A percentile compares a stretch with the other conserved stretches of the same genome.
These are phyloP conservation scores for Colletotrichum tanaceti DNA, from an alignment of 2,329 filamentous ascomycete genomes.

Conservation along the genomic window DNA sequence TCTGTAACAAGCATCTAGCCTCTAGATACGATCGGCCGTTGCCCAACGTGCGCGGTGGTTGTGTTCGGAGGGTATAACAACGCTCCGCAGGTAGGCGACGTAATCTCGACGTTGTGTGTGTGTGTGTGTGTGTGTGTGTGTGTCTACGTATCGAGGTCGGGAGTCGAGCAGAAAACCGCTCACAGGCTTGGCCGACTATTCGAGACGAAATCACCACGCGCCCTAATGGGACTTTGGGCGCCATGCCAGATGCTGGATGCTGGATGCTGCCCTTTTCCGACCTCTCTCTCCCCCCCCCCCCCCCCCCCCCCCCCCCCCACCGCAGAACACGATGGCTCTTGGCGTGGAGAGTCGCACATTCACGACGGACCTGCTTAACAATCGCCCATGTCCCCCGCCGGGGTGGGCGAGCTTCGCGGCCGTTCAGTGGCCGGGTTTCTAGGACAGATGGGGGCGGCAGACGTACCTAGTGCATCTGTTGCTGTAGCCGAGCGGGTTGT, in stretches of 20 bases:
- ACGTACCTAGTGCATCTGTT: conserved; percentile 19
- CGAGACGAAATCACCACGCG: conserved; percentile 8
- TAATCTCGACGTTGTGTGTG: too few relatives aligned
- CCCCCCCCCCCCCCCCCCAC: conserved; percentile 5
- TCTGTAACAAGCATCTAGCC: conserved; percentile 13
- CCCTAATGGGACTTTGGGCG: conserved; percentile 15
- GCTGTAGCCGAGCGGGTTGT: conserved; percentile 20
- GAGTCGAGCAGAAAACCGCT: conserved; percentile 26
- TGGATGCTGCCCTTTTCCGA: conserved; percentile 4
- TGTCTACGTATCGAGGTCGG: too few relatives aligned
- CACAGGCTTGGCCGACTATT: conserved; percentile 10
- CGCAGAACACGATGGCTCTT: conserved; percentile 17
- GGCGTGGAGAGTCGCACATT: background rate
- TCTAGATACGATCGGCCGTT: conserved; percentile 12
- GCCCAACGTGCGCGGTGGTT: conserved; percentile 13
- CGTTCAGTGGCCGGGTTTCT: conserved; percentile 25
- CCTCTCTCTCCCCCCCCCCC: too few relatives aligned
- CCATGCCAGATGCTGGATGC: conserved; percentile 4
- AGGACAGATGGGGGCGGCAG: conserved; percentile 28
- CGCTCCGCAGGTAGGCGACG: conserved; percentile 5
- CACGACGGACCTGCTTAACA: conserved; percentile 27
- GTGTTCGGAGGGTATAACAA: conserved; percentile 22
- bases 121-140: too few relatives aligned
- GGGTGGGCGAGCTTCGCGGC: conserved; percentile 1
- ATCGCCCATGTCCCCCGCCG: conserved; percentile 21